Base-by-base conservation (phyloP, 495 filamentous ascomycete species). In the Podospora fimiseda region DNA sequence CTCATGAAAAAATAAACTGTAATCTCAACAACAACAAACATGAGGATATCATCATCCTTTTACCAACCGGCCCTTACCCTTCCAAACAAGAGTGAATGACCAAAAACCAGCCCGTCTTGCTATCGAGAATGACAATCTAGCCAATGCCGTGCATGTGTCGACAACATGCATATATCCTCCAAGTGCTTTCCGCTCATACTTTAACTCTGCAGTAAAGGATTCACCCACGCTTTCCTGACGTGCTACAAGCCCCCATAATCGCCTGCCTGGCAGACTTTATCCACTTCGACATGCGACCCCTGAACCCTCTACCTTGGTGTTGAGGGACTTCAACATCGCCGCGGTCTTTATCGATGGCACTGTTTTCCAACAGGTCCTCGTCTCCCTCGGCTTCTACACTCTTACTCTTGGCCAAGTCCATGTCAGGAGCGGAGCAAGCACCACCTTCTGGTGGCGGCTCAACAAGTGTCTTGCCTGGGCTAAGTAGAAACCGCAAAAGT, bases 231-330 rank as follows among this genome's bases (percentile, higher is more conserved):
- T 62, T 62, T 23, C 51, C 51, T 43, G 51, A 51, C 11, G 57
- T 57, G 7, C 53, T 46, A 36, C 60, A 62, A 11, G 57, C 60
- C n/a, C 54, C 55, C 39, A 53, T 30, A 9, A 64, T 21, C 4
- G 57, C 56, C 30, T 57, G 56, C 36, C 57, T 60, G 1, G 52
- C 59, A 13, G 33, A 48, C 45, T 53, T 57, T 48, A 67, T 46
- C 62, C 57, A 67, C 48, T 37, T 52, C 9, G 48, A 49, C 50
- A 64, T 51, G 1, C 64, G 55, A 16, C 52, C 53, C 42, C 50
- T 60, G 47, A 66, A 48, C 0, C 60, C 48, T 36, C 48, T 48
- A 24, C 39, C 8, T 15, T 53, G 54, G 8, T 33, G 18, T 19
- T n/a, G 23, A 8, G 6, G 20, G 15, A 9, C 23, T 18, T 60